Evolutionary conservation across 2,329 filamentous ascomycete species (phyloP).

Genomic region (Neobulgaria alba): DNA sequence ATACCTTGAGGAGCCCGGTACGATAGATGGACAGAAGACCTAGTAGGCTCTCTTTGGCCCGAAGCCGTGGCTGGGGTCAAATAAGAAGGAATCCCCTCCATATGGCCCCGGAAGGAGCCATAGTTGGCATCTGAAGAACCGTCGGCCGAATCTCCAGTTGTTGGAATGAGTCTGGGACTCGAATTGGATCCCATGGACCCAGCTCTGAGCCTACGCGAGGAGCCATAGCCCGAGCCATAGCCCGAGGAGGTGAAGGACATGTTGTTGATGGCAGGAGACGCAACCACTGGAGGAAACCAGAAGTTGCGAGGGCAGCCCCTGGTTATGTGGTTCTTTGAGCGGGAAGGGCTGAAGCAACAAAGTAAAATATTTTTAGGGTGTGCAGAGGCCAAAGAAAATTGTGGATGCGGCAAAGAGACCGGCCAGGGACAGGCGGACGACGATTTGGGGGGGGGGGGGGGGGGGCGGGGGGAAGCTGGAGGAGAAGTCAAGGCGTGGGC

Average conservation of each 20-base stretch:
- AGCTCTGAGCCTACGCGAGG: constrained; percentile 14
- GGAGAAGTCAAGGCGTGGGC: no score
- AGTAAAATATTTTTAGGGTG: no score
- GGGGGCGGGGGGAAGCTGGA: no score
- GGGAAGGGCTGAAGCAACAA: no score
- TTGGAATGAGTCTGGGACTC: constrained; percentile 23
- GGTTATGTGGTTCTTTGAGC: no score
- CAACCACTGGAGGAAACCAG: no score
- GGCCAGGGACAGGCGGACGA: no score
- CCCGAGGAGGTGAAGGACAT: constrained; percentile 22
- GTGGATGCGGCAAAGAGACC: no score
- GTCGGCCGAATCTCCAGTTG: constrained; percentile 15
- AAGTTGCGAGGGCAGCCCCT: no score
- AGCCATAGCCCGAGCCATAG: constrained; percentile 12
- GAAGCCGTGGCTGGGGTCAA: constrained; percentile 14
- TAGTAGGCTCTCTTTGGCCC: constrained; percentile 53
- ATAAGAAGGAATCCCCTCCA: constrained; percentile 8
- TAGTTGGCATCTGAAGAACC: constrained; percentile 14
- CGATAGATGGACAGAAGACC: constrained; percentile 63
- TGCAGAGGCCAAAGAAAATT: no score
- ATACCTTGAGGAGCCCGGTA: constrained; percentile 51
- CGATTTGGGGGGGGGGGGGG: no score
- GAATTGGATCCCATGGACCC: constrained; percentile 21
- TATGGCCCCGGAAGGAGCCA: constrained; percentile 18
- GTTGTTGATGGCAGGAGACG: neutral